Base-by-base conservation (phyloP, 1,139 yeast genomes). In the Diutina sp. region DNA sequence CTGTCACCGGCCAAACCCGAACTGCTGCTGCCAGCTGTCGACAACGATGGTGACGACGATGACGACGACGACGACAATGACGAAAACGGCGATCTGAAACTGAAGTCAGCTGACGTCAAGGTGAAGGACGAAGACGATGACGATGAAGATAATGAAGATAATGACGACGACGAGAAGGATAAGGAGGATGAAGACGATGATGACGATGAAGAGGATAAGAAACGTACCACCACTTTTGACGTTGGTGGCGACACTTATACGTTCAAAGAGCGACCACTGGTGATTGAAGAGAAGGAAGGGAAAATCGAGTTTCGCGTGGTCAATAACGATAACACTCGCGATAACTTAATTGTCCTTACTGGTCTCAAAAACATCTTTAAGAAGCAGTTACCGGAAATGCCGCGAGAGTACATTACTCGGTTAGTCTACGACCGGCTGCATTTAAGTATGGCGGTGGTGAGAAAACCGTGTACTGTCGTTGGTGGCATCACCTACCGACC, bases 401-500 rank as follows among this genome's bases (percentile, higher is more conserved):
- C 99, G 44, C 81, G 95, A 60, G 98, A 95, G 67, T 93, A 95
- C 70, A 93, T 93, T 66, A 90, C 97, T 3, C 75, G 99, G 62
- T 78, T 93, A 62, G 99, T 93, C 4, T 93, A 90, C 67, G 99
- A 95, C 69, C 74, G 97, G 62, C 86, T 95, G 47, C 99, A 93
- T 72, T 74, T 95, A 53, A 90, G 97, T 0, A 90, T 93, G 82
- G 99, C 99, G 0, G 96, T 95, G 57, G 93, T 93, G 21, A 77
- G 96, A 60, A 89, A 88, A 63, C 97, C 97, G 12, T 71, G 93
- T 62, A 89, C 96, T 0, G 99, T 93, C 35, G 98, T 93, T 1
- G 99, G 99, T 47, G 99, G 99, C 2, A 91, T 93, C 57, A 95
- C 99, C 0, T 91, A 89, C 67, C 78, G 97, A 58, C 99, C 99